These are phyloP conservation scores for Panaeolus cyanescens DNA, from an alignment of 768 basidiomycete genomes.

Conservation along the genomic window DNA sequence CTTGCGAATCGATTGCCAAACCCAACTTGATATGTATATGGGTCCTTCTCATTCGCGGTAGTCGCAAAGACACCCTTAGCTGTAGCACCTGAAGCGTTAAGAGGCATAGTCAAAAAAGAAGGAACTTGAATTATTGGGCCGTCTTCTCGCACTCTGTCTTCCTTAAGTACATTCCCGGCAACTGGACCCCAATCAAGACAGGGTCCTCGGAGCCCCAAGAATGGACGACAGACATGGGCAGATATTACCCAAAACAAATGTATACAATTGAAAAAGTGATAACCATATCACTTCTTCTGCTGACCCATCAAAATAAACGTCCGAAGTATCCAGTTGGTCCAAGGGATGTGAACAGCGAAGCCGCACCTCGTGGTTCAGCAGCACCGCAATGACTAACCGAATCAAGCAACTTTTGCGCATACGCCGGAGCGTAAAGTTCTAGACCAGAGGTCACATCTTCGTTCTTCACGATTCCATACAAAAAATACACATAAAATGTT, in stretches of 20 bases:
- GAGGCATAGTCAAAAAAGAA: conserved; percentile 19
- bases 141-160: neutral
- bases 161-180: neutral
- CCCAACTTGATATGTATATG: conserved; percentile 58
- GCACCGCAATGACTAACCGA: conserved; percentile 9
- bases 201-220: neutral
- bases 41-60: conserved; percentile 42
- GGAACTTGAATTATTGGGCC: neutral
- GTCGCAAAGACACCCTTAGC: conserved; percentile 41
- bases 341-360: conserved; percentile 11
- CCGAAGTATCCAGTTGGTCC: conserved; percentile 1
- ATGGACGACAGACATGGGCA: neutral
- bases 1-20: conserved; percentile 60
- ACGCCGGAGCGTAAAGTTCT: neutral
- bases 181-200: neutral
- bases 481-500: conserved; percentile 12
- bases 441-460: neutral
- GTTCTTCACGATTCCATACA: conserved; percentile 8
- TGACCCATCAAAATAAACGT: neutral
- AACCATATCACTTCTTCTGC: neutral
- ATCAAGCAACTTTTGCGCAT: conserved; percentile 16
- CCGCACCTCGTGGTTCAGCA: conserved; percentile 13
- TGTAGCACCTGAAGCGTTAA: conserved; percentile 35
- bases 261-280: neutral
- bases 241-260: neutral